Conservation (phyloP, 805 yeast species). For the Candida coleopterorum region DNA sequence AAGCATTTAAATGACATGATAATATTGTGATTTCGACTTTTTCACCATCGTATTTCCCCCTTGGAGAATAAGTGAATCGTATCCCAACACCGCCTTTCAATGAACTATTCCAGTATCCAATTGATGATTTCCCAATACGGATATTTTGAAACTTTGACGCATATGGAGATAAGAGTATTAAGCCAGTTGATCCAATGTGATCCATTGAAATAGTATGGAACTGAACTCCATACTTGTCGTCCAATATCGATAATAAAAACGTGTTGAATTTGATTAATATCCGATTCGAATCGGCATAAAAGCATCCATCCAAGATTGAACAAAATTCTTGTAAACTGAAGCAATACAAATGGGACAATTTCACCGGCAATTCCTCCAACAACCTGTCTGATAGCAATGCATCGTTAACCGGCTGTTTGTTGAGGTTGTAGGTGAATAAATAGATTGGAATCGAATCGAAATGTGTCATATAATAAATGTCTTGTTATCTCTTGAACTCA, state of each 20-base stretch:
- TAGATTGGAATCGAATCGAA: conserved; percentile 16
- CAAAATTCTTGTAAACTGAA: conserved; percentile 68
- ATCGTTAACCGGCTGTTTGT: conserved; percentile 38
- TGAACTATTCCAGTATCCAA: conserved; percentile 59
- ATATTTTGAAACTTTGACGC: conserved; percentile 26
- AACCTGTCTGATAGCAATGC: conserved; percentile 27
- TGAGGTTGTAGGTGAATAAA: conserved; percentile 54
- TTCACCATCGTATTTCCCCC: conserved; percentile 14
- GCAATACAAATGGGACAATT: conserved; percentile 44
- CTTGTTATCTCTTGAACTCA: not conserved
- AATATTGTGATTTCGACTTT: conserved; percentile 54
- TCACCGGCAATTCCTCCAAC: conserved; percentile 21
- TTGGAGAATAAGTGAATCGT: conserved; percentile 36
- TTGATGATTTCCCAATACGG: conserved; percentile 31
- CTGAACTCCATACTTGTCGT: conserved; percentile 24
- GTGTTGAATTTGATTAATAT: conserved; percentile 34
- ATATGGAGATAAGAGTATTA: conserved; percentile 46
- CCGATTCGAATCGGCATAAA: conserved; percentile 30
- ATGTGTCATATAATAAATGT: not conserved
- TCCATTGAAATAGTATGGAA: conserved; percentile 41
- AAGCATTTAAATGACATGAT: conserved; percentile 70
- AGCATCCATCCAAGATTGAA: conserved; percentile 50
- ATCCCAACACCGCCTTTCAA: conserved; percentile 74
- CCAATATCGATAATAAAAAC: conserved; percentile 29
- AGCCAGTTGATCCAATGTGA: conserved; percentile 56